Base-by-base conservation (phyloP, 768 basidiomycete species). In the Tephrocybe sp. region DNA sequence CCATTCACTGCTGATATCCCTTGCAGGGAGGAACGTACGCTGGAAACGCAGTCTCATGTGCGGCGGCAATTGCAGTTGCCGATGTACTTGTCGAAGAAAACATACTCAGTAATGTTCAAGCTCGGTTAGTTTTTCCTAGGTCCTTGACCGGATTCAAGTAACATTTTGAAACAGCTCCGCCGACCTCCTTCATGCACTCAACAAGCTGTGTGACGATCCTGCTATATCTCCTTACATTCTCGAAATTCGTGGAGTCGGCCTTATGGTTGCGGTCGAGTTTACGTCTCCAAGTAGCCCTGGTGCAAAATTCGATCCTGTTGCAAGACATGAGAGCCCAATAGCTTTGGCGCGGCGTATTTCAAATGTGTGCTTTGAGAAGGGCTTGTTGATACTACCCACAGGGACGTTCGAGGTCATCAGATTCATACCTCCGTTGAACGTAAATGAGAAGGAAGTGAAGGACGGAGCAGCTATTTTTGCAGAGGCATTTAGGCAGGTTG, bases 341-440 rank as follows among this genome's bases (percentile, higher is more conserved):
- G 62, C 62, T 24, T 73, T 93, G 51, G 86, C 92, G 4, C 72
- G 74, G 46, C 77, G 85, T 26, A 81, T 96, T 6, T 79, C 89
- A 55, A 82, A 84, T 62, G 83, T 80, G 61, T 96, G 94, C 67
- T 75, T 92, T 57, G 88, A 94, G 65, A 86, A 90, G 65, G 93
- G 90, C 21, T 69, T 98, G 74, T 66, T 96, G 44, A 81, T 95
- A 34, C 74, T 98, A 50, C 95, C 95, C 12, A 96, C 94, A 20
- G 90, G 88, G 41, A 76, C 90, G 23, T 95, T 88, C 66, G 88
- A 94, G 66, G 86, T 87, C 20, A 73, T 96, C 51, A 77, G 93
- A 64, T 96, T 98, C 75, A 97, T 98, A 61, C 95, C 95, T 3
- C 82, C 95, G 15, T 68, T 98, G 62, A 94, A 91, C 64, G 80